Base-by-base conservation (phyloP, 2,329 filamentous ascomycete species). In the Rugonectria rugulosa region DNA sequence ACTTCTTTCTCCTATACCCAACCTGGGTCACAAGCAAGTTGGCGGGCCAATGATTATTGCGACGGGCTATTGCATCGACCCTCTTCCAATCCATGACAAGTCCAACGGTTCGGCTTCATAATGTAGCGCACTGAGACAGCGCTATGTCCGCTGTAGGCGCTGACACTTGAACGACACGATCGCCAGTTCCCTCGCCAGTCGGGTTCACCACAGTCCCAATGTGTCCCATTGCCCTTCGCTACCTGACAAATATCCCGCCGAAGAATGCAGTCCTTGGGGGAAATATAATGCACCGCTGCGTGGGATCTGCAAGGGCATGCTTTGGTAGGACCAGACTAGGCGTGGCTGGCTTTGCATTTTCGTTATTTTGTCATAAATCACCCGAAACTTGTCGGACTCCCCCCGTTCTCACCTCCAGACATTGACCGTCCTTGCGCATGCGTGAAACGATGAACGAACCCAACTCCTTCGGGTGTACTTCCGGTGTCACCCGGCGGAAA, bases 51-150 rank as follows among this genome's bases (percentile, higher is more conserved):
- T n/a, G n/a, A n/a, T n/a, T n/a, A n/a, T n/a, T n/a, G n/a, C n/a
- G n/a, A n/a, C 19, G n/a, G 4, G 36, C 19, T 43, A 21, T 29
- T n/a, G 19, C 19, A 8, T 11, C 41, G 37, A 17, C 41, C 26
- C 15, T 21, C 19, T 15, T 26, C 19, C 7, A 9, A 15, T 15
- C 34, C n/a, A 37, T 6, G 15, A 19, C 4, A 19, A 17, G 44
- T 11, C 15, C 50, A 54, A 48, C 43, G 31, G 31, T 29, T 43
- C 20, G 44, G 24, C 32, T 43, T 20, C 38, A 19, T 26, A 23
- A 24, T 11, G 15, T 24, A 12, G 38, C 31, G 5, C 34, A 6
- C 34, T 15, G 52, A 55, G 52, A 55, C 52, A 55, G 15, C 24
- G 32, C 37, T 20, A 29, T 38, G 44, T 11, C 15, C 26, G 26